These are phyloP conservation scores for Aspergillus hancockii DNA, from an alignment of 495 filamentous ascomycete species.

Conservation along the genomic window DNA sequence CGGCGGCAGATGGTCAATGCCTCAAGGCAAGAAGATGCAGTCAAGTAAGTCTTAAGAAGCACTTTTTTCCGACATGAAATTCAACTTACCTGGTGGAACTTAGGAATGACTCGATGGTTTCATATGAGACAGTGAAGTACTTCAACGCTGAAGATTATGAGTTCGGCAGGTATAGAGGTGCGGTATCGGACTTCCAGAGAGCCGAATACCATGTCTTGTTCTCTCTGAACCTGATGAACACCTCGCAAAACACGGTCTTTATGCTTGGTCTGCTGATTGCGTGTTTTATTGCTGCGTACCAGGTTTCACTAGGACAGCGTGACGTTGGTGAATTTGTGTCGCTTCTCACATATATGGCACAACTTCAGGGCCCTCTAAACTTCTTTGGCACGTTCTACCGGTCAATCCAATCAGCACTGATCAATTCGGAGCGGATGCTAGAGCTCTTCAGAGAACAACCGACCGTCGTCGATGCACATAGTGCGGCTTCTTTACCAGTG, in stretches of 20 bases:
- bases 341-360: slow-evolving; percentile 85
- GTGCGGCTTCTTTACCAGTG: slow-evolving; percentile 51
- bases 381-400: slow-evolving; percentile 99
- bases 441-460: slow-evolving; percentile 95
- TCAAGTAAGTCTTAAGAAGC: slow-evolving; percentile 56
- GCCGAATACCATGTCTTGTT: slow-evolving; percentile 87
- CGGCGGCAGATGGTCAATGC: slow-evolving; percentile 92
- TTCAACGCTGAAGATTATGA: slow-evolving; percentile 97
- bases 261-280: slow-evolving; percentile 83
- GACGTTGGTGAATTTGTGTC: slow-evolving; percentile 77
- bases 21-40: slow-evolving; percentile 90
- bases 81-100: slow-evolving; percentile 10
- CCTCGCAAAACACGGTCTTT: slow-evolving; percentile 90
- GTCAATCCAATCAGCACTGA: slow-evolving; percentile 93
- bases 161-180: slow-evolving; percentile 78
- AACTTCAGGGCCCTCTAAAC: slow-evolving; percentile 89
- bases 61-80: slow-evolving; percentile 41
- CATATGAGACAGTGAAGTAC: slow-evolving; percentile 98
- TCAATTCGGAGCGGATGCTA: slow-evolving; percentile 91
- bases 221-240: slow-evolving; percentile 90
- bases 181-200: slow-evolving; percentile 78
- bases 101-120: slow-evolving; percentile 93
- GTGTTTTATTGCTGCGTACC: slow-evolving; percentile 85
- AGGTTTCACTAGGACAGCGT: slow-evolving; percentile 72
- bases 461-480: slow-evolving; percentile 74